Conservation (phyloP, 306 rosid genomes). For the Castanopsis chinensis region DNA sequence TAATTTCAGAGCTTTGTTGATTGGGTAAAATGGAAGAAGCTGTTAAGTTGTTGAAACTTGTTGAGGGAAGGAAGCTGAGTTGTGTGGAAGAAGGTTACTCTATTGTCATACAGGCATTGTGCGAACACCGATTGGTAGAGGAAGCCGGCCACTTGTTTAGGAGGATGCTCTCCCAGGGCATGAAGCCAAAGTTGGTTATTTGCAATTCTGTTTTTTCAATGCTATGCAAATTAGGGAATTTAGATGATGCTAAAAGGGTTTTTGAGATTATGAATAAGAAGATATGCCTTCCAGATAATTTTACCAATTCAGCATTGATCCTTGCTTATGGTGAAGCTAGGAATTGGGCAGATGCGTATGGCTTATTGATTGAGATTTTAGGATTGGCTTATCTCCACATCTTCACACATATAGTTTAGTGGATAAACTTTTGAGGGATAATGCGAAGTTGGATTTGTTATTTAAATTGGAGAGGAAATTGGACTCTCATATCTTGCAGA, state of each 20-base stretch:
- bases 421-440: constrained; percentile 47
- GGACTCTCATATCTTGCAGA: constrained; percentile 54
- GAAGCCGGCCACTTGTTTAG: constrained; percentile 22
- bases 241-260: constrained; percentile 48
- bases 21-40: constrained; percentile 54
- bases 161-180: constrained; percentile 32
- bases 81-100: constrained; percentile 52
- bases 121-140: constrained; percentile 38
- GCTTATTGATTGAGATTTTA: constrained; percentile 55
- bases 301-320: constrained; percentile 52
- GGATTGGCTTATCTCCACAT: constrained; percentile 50
- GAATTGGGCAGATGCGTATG: constrained; percentile 53
- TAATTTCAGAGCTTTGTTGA: constrained; percentile 57
- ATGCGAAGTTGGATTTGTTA: constrained; percentile 43
- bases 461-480: constrained; percentile 49
- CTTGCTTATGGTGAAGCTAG: constrained; percentile 47
- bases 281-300: constrained; percentile 52
- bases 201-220: constrained; percentile 55
- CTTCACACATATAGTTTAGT: constrained; percentile 48
- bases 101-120: constrained; percentile 48
- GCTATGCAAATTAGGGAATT: constrained; percentile 61
- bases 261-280: constrained; percentile 61
- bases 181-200: constrained; percentile 56
- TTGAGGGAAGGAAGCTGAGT: constrained; percentile 46
- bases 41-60: constrained; percentile 40